phyloP scores from a whole-genome alignment of 2,329 filamentous ascomycete genomes.

The Trichophyton schoenleinii region DNA sequence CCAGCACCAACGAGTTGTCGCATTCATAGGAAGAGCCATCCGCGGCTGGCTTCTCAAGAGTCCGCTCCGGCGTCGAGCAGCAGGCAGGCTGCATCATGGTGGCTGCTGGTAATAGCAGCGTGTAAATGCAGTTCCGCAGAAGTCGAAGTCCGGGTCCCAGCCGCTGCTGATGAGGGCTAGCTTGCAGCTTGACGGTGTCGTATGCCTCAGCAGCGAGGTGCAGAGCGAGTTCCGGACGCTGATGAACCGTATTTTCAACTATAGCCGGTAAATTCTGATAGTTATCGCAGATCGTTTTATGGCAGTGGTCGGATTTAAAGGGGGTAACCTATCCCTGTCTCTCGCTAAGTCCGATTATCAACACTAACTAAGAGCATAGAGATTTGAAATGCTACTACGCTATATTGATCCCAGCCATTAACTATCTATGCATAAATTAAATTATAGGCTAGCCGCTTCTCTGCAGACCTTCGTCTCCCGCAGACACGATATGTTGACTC shows the following conservation, averaged over 20 bases:
- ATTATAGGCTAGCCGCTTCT: not conserved
- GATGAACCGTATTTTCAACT: too few relatives aligned
- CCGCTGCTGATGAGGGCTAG: not conserved
- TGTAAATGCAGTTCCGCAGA: not conserved
- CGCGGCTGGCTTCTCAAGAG: not conserved
- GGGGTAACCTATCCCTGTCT: not conserved
- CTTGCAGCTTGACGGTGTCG: not conserved
- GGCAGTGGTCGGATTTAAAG: not conserved
- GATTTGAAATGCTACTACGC: not conserved
- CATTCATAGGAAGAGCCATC: not conserved
- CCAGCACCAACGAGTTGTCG: not conserved
- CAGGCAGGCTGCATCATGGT: not conserved
- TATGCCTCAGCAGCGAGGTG: not conserved
- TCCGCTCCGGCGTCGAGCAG: not conserved
- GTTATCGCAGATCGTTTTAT: not conserved
- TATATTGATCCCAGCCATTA: not conserved
- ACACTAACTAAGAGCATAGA: not conserved
- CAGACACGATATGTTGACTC: not conserved
- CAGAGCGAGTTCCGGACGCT: not conserved
- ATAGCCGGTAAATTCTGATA: too few relatives aligned
- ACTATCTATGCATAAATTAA: not conserved
- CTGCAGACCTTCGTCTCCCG: not conserved
- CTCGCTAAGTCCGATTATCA: not conserved
- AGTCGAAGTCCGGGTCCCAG: not conserved
- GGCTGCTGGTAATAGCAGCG: not conserved